Evolutionary conservation across 805 yeast genomes (phyloP).

Genomic region (Teunomyces gatunensis): DNA sequence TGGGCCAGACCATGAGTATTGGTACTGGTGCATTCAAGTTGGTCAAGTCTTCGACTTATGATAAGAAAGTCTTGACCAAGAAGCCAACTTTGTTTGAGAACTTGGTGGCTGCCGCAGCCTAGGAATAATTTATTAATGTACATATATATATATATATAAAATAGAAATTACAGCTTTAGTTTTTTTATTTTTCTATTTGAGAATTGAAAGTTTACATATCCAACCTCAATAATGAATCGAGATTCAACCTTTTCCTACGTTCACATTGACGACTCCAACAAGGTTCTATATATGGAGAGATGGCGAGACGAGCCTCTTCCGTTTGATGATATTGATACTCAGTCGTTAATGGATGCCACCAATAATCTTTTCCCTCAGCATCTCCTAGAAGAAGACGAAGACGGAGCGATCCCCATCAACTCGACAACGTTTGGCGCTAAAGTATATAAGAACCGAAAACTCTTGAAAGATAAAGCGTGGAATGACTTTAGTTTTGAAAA

Average conservation of each 20-base stretch:
- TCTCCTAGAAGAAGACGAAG: constrained; percentile 36
- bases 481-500: constrained; percentile 29
- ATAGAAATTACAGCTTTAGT: background rate
- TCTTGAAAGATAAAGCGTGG: constrained; percentile 34
- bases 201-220: too few relatives aligned
- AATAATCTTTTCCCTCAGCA: constrained; percentile 34
- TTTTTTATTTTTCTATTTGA: too few relatives aligned
- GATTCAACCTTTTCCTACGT: constrained; percentile 23
- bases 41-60: constrained; percentile 55
- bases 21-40: constrained; percentile 97
- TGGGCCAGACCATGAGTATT: constrained; percentile 96
- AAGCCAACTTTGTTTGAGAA: constrained; percentile 50
- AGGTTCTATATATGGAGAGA: constrained; percentile 39
- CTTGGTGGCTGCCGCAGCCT: constrained; percentile 13
- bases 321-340: constrained; percentile 42
- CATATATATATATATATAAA: background rate
- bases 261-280: constrained; percentile 39
- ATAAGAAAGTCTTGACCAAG: constrained; percentile 38
- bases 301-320: constrained; percentile 42
- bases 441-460: constrained; percentile 30
- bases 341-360: constrained; percentile 35
- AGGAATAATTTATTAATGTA: background rate
- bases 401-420: constrained; percentile 35
- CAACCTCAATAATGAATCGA: background rate
- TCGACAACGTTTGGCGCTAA: constrained; percentile 40